These are phyloP conservation scores for Ceratobasidium sp. DNA, from an alignment of 1,284 basidiomycete genomes.

Conservation along the genomic window DNA sequence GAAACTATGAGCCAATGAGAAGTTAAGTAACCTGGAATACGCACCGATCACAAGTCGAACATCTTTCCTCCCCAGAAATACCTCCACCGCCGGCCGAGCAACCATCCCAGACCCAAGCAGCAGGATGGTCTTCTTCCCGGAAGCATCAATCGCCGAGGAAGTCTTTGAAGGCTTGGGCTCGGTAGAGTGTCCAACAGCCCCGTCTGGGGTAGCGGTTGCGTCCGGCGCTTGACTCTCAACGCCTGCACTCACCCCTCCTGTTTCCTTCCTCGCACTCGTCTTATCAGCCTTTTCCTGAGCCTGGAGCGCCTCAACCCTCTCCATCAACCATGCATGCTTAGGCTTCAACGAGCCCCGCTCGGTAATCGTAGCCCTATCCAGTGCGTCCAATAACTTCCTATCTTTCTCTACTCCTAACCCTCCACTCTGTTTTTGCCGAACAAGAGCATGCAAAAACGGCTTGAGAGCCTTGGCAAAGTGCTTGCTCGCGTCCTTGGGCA, in stretches of 20 bases:
- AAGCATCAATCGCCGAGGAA: slow-evolving; percentile 40
- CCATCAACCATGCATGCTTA: slow-evolving; percentile 72
- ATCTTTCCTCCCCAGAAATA: slow-evolving; percentile 72
- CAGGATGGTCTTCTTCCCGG: slow-evolving; percentile 76
- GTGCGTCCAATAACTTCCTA: slow-evolving; percentile 60
- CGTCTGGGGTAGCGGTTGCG: neutral
- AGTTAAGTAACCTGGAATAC: slow-evolving; percentile 10
- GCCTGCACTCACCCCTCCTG: neutral
- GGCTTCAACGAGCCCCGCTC: slow-evolving; percentile 68
- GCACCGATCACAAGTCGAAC: slow-evolving; percentile 81
- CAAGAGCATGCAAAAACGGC: slow-evolving; percentile 77
- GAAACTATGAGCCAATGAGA: neutral
- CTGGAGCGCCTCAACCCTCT: slow-evolving; percentile 65
- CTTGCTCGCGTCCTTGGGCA: slow-evolving; percentile 83
- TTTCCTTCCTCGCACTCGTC: neutral
- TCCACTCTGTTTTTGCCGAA: slow-evolving; percentile 55
- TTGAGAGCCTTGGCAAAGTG: slow-evolving; percentile 78
- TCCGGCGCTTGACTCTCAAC: slow-evolving; percentile 24
- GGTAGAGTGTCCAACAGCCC: neutral
- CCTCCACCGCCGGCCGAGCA: slow-evolving; percentile 84
- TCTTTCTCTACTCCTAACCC: slow-evolving; percentile 52
- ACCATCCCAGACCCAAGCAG: slow-evolving; percentile 94
- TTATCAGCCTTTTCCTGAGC: slow-evolving; percentile 5
- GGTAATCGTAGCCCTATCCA: slow-evolving; percentile 82
- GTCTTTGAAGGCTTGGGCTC: neutral